A percentile compares a stretch with the other conserved stretches of the same genome.
These are phyloP conservation scores for Pontederia crassipes DNA, from an alignment of 176 grass and related monocot species.

Conservation along the genomic window DNA sequence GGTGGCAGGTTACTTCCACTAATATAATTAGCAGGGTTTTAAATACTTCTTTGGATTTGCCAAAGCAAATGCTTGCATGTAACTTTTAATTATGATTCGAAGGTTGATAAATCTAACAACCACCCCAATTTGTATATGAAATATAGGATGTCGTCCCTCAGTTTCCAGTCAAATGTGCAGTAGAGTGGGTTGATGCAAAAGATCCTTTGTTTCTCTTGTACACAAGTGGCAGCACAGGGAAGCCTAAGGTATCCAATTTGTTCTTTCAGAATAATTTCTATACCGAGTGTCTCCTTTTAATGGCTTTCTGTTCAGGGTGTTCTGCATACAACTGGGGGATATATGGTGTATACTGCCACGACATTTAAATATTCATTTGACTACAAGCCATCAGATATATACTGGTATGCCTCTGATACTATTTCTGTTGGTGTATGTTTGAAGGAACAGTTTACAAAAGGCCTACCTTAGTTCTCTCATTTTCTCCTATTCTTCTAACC, in stretches of 20 bases:
- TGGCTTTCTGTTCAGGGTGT: constrained; percentile 54
- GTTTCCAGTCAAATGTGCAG: constrained; percentile 66
- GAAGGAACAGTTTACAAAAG: constrained; percentile 1
- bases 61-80: too few relatives aligned
- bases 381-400: constrained; percentile 85
- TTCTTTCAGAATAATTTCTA: constrained; percentile 1
- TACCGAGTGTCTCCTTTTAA: constrained; percentile 11
- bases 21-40: neutral
- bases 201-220: constrained; percentile 97
- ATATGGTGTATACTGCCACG: constrained; percentile 91
- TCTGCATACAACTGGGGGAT: constrained; percentile 91
- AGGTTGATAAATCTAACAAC: too few relatives aligned
- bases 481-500: constrained; percentile 25
- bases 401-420: constrained; percentile 47
- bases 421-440: neutral
- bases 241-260: constrained; percentile 60
- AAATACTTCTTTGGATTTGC: neutral
- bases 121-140: constrained; percentile 2
- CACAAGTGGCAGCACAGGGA: constrained; percentile 97
- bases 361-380: constrained; percentile 99
- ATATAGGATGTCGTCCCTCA: constrained; percentile 64
- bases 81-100: neutral
- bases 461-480: neutral
- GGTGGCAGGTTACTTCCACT: constrained; percentile 70
- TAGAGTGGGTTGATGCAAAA: constrained; percentile 99